A percentile compares a stretch with the other conserved stretches of the same genome.
phyloP scores from a whole-genome alignment of 257 asterid genomes.

The Plantago major region DNA sequence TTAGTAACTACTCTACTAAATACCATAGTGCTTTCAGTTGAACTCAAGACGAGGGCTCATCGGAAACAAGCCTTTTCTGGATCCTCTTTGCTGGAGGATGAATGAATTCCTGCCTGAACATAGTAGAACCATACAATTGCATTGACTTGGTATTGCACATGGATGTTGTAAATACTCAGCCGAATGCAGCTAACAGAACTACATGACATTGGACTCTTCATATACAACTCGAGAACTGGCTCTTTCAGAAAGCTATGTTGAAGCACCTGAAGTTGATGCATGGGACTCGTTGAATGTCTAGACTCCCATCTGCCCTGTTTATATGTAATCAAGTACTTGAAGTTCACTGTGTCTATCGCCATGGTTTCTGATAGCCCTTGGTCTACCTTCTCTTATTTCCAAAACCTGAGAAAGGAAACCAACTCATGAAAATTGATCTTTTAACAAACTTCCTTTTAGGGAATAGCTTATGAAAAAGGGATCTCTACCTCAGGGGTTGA shows the following conservation, averaged over 20 bases:
- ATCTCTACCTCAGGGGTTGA: constrained; percentile 84
- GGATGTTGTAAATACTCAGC: too few relatives aligned
- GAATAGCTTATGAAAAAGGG: constrained; percentile 8
- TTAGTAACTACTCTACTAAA: neutral
- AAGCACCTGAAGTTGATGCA: neutral
- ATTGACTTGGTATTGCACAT: too few relatives aligned
- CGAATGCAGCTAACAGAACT: too few relatives aligned
- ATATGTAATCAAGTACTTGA: constrained; percentile 56
- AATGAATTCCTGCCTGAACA: neutral
- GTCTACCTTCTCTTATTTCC: constrained; percentile 70
- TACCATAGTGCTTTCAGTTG: neutral
- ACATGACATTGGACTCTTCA: too few relatives aligned
- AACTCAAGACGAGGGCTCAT: neutral
- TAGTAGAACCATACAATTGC: neutral
- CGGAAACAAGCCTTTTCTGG: neutral
- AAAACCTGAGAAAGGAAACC: constrained; percentile 49
- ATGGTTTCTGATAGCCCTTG: constrained; percentile 65
- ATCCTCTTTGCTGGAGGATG: neutral
- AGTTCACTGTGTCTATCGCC: constrained; percentile 49
- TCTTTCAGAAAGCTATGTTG: too few relatives aligned
- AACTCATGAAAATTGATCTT: neutral
- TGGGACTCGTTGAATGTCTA: constrained; percentile 8
- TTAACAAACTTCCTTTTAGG: neutral
- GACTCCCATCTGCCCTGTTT: constrained; percentile 18
- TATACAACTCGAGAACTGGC: too few relatives aligned